These are phyloP conservation scores for Scheffersomyces lignicola DNA, from an alignment of 1,139 yeast genomes.

Conservation along the genomic window DNA sequence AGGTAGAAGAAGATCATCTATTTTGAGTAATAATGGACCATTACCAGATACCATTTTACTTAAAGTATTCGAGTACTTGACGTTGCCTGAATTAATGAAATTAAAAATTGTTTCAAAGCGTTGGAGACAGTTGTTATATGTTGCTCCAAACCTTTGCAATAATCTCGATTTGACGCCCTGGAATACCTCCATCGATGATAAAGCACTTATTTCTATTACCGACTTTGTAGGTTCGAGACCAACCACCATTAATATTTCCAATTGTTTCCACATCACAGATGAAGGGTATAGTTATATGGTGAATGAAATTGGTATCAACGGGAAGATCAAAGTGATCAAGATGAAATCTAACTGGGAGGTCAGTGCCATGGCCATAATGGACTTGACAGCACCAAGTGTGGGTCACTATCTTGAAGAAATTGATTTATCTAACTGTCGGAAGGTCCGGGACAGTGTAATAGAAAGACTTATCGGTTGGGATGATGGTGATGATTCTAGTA, in stretches of 20 bases:
- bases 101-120: constrained; percentile 55
- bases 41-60: constrained; percentile 59
- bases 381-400: constrained; percentile 63
- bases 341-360: constrained; percentile 79
- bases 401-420: constrained; percentile 59
- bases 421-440: constrained; percentile 71
- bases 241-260: constrained; percentile 57
- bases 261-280: constrained; percentile 76
- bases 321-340: constrained; percentile 51
- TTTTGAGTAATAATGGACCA: constrained; percentile 51
- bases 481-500: constrained; percentile 11
- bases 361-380: constrained; percentile 80
- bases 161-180: constrained; percentile 58
- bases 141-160: constrained; percentile 52
- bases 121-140: constrained; percentile 67
- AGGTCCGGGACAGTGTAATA: constrained; percentile 68
- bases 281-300: constrained; percentile 71
- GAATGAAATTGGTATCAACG: constrained; percentile 68
- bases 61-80: constrained; percentile 51
- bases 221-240: constrained; percentile 75
- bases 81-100: constrained; percentile 58
- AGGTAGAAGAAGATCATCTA: constrained; percentile 55
- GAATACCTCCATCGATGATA: constrained; percentile 61
- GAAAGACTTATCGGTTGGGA: constrained; percentile 66
- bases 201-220: constrained; percentile 55